Conservation (phyloP, 2,329 filamentous ascomycete genomes). For the Epichloe amarillans region DNA sequence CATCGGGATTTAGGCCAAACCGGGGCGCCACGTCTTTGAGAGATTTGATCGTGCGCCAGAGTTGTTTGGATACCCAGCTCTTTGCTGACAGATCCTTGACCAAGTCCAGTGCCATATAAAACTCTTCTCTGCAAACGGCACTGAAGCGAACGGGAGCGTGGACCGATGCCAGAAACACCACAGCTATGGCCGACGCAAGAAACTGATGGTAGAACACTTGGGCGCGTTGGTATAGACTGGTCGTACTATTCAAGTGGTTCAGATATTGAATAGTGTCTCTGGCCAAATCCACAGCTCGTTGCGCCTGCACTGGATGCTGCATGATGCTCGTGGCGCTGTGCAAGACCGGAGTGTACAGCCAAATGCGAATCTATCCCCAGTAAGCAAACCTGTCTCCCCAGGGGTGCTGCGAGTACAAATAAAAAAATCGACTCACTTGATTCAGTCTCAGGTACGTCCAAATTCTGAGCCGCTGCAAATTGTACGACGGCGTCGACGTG, state of each 20-base stretch:
- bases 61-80: constrained; percentile 56
- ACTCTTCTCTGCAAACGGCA: constrained; percentile 55
- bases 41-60: constrained; percentile 60
- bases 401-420: too few relatives aligned
- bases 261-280: constrained; percentile 66
- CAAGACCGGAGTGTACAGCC: constrained; percentile 76
- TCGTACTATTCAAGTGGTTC: constrained; percentile 56
- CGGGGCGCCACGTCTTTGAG: constrained; percentile 60
- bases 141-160: constrained; percentile 64
- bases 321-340: constrained; percentile 76
- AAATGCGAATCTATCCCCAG: constrained; percentile 52
- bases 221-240: constrained; percentile 55
- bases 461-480: constrained; percentile 61
- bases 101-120: constrained; percentile 64
- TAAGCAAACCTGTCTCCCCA: neutral
- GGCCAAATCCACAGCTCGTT: constrained; percentile 59
- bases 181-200: constrained; percentile 59
- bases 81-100: constrained; percentile 59
- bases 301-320: constrained; percentile 58
- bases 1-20: constrained; percentile 41
- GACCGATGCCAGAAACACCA: constrained; percentile 63
- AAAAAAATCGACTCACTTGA: constrained; percentile 33
- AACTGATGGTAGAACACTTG: constrained; percentile 76
- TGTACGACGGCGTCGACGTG: constrained; percentile 46
- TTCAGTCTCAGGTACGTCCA: constrained; percentile 79